Conservation (phyloP, 768 basidiomycete species). For the Naganishia vishniacii region DNA sequence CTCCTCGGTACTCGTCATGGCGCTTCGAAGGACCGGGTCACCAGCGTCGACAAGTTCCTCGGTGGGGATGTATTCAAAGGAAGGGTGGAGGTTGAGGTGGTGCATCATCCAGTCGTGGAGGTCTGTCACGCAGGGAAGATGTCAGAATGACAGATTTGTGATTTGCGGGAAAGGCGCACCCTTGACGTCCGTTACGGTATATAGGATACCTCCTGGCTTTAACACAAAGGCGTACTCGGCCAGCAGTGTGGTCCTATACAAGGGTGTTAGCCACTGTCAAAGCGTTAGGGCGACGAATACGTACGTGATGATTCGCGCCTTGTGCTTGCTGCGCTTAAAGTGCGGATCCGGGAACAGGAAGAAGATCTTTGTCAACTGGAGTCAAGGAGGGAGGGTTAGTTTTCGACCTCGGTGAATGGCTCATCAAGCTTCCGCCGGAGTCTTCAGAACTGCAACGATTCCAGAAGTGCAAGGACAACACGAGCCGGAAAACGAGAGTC, state of each 20-base stretch:
- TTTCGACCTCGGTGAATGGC: too few relatives aligned
- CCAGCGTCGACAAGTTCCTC: slow-evolving; percentile 57
- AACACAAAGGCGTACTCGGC: slow-evolving; percentile 96
- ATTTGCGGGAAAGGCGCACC: slow-evolving; percentile 31
- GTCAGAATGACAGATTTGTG: background rate
- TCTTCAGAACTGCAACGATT: too few relatives aligned
- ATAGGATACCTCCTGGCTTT: slow-evolving; percentile 86
- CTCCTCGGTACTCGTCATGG: slow-evolving; percentile 84
- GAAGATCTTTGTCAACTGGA: slow-evolving; percentile 76
- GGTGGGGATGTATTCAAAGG: slow-evolving; percentile 75
- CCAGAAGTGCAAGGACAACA: too few relatives aligned
- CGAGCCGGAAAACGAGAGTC: too few relatives aligned
- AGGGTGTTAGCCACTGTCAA: background rate
- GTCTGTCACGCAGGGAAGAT: slow-evolving; percentile 51
- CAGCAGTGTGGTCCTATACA: slow-evolving; percentile 68
- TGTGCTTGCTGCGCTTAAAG: slow-evolving; percentile 96
- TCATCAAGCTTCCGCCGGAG: too few relatives aligned
- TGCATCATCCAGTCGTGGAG: slow-evolving; percentile 91
- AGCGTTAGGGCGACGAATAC: slow-evolving; percentile 24
- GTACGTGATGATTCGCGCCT: slow-evolving; percentile 89
- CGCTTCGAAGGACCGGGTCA: slow-evolving; percentile 45
- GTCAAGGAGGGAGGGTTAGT: background rate
- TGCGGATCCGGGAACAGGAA: slow-evolving; percentile 99
- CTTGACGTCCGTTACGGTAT: slow-evolving; percentile 94
- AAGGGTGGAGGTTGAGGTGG: slow-evolving; percentile 78